A percentile compares a stretch with the other conserved stretches of the same genome.
phyloP scores from a whole-genome alignment of 2,329 filamentous ascomycete species.

The Botryotinia narcissicola region DNA sequence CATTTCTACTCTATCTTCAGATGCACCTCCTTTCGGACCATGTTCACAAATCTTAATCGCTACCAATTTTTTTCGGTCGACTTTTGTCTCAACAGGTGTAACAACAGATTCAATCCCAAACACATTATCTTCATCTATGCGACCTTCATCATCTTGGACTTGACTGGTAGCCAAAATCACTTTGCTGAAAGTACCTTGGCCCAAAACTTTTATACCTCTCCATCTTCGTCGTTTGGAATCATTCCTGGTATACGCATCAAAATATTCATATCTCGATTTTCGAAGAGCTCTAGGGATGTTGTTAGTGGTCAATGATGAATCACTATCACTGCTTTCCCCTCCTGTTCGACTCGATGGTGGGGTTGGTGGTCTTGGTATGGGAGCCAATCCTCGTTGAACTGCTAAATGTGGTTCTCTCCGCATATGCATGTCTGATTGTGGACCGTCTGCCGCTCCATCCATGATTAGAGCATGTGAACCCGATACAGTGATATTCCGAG shows the following conservation, averaged over 20 bases:
- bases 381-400: conserved; percentile 69
- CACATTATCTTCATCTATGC: conserved; percentile 40
- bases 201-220: conserved; percentile 75
- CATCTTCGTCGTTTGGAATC: conserved; percentile 73
- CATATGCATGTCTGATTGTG: conserved; percentile 46
- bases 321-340: conserved; percentile 47
- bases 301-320: conserved; percentile 47
- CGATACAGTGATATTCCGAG: conserved; percentile 70
- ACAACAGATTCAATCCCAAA: conserved; percentile 33
- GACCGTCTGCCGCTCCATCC: conserved; percentile 46
- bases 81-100: conserved; percentile 41
- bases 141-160: conserved; percentile 49
- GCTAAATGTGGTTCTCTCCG: conserved; percentile 81
- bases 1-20: conserved; percentile 89
- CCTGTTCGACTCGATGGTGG: conserved; percentile 78
- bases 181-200: conserved; percentile 92
- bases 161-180: conserved; percentile 89
- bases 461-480: conserved; percentile 52
- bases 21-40: conserved; percentile 87
- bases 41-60: conserved; percentile 96
- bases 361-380: conserved; percentile 65
- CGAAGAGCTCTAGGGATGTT: conserved; percentile 39
- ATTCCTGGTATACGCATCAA: conserved; percentile 64
- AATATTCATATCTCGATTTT: conserved; percentile 56
- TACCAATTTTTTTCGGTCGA: conserved; percentile 76